These are phyloP conservation scores for Mycena vulgaris DNA, from an alignment of 768 basidiomycete genomes.

Conservation along the genomic window DNA sequence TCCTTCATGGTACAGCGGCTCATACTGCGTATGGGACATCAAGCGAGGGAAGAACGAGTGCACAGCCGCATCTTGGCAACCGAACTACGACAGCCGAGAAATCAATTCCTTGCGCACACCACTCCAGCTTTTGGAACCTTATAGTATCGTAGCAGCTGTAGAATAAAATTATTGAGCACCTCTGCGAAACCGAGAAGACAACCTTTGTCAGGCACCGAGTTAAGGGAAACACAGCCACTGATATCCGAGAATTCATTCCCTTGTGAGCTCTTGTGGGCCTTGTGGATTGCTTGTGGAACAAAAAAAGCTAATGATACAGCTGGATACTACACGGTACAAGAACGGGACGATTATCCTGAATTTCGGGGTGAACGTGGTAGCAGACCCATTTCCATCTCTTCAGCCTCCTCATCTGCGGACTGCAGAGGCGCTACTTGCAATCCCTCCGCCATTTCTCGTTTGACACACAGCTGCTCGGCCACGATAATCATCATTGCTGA, in stretches of 20 bases:
- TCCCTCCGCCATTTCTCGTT: slow-evolving; percentile 91
- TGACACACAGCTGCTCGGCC: slow-evolving; percentile 94
- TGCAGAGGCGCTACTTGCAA: slow-evolving; percentile 64
- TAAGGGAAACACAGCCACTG: too few relatives aligned
- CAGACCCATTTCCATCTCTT: slow-evolving; percentile 72
- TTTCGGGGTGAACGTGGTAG: slow-evolving; percentile 57
- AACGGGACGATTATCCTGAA: slow-evolving; percentile 26
- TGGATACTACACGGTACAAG: slow-evolving; percentile 15
- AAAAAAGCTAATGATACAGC: slow-evolving; percentile 27
- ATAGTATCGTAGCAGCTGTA: too few relatives aligned
- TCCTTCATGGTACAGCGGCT: slow-evolving; percentile 33
- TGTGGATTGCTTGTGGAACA: too few relatives aligned
- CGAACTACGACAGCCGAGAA: too few relatives aligned
- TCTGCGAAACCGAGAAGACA: too few relatives aligned
- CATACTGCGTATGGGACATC: slow-evolving; percentile 38
- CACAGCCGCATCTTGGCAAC: too few relatives aligned
- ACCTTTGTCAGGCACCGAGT: too few relatives aligned
- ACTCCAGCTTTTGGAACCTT: too few relatives aligned
- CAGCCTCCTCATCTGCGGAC: slow-evolving; percentile 68
- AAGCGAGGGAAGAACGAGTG: background rate
- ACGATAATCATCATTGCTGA: slow-evolving; percentile 82
- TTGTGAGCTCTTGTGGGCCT: too few relatives aligned
- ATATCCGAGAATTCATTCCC: too few relatives aligned
- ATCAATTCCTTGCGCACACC: too few relatives aligned
- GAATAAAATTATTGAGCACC: too few relatives aligned